Conservation (phyloP, 1,284 basidiomycete genomes). For the Heterobasidion parviporum region DNA sequence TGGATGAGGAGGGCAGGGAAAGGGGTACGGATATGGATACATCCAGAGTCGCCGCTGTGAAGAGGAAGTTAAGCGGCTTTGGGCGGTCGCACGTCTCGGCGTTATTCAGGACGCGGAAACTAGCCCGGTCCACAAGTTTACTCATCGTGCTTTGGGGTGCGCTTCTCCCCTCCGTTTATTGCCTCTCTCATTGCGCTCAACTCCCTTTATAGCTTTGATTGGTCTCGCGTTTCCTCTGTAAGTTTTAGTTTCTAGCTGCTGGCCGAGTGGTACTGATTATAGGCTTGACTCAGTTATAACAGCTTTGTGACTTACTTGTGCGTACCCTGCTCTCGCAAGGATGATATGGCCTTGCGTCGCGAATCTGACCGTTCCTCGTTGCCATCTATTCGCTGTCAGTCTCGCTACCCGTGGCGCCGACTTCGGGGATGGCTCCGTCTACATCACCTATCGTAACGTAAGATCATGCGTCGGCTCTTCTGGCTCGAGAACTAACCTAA, state of each 20-base stretch:
- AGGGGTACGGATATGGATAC: constrained; percentile 21
- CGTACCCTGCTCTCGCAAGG: constrained; percentile 14
- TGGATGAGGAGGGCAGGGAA: constrained; percentile 10
- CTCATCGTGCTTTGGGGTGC: constrained; percentile 56
- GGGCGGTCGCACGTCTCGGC: constrained; percentile 39
- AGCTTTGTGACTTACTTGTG: constrained; percentile 58
- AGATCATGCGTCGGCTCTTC: constrained; percentile 12
- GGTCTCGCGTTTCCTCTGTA: constrained; percentile 69
- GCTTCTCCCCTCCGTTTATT: constrained; percentile 7
- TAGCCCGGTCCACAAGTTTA: constrained; percentile 55
- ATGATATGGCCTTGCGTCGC: background rate
- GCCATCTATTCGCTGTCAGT: constrained; percentile 20
- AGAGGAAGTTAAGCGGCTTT: constrained; percentile 35
- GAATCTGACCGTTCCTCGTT: background rate
- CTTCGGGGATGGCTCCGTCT: constrained; percentile 53
- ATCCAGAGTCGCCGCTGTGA: constrained; percentile 28
- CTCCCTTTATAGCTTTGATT: constrained; percentile 44
- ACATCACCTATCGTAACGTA: constrained; percentile 64
- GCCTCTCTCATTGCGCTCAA: background rate
- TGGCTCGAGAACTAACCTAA: background rate
- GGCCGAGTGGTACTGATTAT: background rate
- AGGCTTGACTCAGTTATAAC: constrained; percentile 34
- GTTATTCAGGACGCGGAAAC: constrained; percentile 54
- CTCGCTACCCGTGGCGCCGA: constrained; percentile 50
- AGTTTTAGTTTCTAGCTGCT: constrained; percentile 11